Evolutionary conservation across 176 grass and related monocot species (phyloP).

Genomic region (Eleusine indica): DNA sequence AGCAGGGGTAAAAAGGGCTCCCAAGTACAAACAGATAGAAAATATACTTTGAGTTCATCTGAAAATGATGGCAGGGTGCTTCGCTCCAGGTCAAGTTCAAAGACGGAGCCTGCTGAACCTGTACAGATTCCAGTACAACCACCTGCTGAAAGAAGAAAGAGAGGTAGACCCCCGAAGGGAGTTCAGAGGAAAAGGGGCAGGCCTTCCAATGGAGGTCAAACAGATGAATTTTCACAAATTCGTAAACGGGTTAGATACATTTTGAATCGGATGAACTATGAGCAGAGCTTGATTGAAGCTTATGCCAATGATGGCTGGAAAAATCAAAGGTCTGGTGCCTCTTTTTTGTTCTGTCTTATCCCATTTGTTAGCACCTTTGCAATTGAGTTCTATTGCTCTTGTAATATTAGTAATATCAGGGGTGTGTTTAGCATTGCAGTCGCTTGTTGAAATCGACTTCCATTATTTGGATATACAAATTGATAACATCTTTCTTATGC

Average conservation of each 20-base stretch:
- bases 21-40: constrained; percentile 26
- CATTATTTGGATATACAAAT: neutral
- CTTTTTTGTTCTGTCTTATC: constrained; percentile 35
- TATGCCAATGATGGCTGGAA: constrained; percentile 91
- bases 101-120: constrained; percentile 37
- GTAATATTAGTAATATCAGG: neutral
- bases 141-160: constrained; percentile 39
- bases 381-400: constrained; percentile 14
- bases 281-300: constrained; percentile 89
- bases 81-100: constrained; percentile 44
- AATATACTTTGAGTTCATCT: constrained; percentile 61
- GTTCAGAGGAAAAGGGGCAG: constrained; percentile 36
- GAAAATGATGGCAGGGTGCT: constrained; percentile 53
- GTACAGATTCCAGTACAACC: constrained; percentile 19
- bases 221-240: constrained; percentile 52
- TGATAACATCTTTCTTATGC: neutral
- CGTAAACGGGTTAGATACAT: constrained; percentile 67
- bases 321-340: constrained; percentile 63
- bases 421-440: neutral
- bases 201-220: constrained; percentile 29
- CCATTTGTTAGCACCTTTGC: constrained; percentile 15
- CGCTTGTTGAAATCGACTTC: neutral
- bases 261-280: constrained; percentile 84
- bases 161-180: constrained; percentile 33
- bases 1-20: constrained; percentile 48